These are phyloP conservation scores for Colletotrichum musicola DNA, from an alignment of 2,329 filamentous ascomycete genomes.

Conservation along the genomic window DNA sequence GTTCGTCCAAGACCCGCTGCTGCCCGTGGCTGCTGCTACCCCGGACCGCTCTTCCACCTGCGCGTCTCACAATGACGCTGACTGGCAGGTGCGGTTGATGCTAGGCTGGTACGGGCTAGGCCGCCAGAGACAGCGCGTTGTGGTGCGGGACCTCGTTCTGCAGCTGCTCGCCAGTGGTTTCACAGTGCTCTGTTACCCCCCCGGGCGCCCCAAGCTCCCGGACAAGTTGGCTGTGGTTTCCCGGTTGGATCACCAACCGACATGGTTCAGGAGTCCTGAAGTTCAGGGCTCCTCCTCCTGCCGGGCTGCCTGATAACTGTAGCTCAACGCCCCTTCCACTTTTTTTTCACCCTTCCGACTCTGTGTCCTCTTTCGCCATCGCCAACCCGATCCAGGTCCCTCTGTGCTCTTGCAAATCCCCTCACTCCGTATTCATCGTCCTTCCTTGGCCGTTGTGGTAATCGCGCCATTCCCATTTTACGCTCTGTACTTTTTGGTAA, in stretches of 20 bases:
- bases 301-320: conserved; percentile 9
- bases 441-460: conserved; percentile 33
- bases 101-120: conserved; percentile 1
- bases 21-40: conserved; percentile 11
- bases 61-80: conserved; percentile 14
- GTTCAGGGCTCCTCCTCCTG: conserved; percentile 4
- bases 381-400: conserved; percentile 1
- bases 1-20: background rate
- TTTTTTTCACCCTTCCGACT: conserved; percentile 21
- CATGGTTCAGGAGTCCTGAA: conserved; percentile 33
- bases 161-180: conserved; percentile 31
- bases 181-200: conserved; percentile 24
- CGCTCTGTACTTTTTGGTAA: conserved; percentile 5
- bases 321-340: conserved; percentile 31
- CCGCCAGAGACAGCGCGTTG: background rate
- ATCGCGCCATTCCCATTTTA: conserved; percentile 16
- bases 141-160: conserved; percentile 13
- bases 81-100: background rate
- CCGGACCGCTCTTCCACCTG: conserved; percentile 31
- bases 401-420: conserved; percentile 3
- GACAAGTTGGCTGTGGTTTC: conserved; percentile 31
- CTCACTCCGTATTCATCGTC: conserved; percentile 26
- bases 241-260: conserved; percentile 34
- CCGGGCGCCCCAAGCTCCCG: conserved; percentile 37
- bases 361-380: conserved; percentile 34